Evolutionary conservation across 768 basidiomycete species (phyloP), one percentile per base, ranked within the genome.

Genomic region (Phylloporus arenicola): DNA sequence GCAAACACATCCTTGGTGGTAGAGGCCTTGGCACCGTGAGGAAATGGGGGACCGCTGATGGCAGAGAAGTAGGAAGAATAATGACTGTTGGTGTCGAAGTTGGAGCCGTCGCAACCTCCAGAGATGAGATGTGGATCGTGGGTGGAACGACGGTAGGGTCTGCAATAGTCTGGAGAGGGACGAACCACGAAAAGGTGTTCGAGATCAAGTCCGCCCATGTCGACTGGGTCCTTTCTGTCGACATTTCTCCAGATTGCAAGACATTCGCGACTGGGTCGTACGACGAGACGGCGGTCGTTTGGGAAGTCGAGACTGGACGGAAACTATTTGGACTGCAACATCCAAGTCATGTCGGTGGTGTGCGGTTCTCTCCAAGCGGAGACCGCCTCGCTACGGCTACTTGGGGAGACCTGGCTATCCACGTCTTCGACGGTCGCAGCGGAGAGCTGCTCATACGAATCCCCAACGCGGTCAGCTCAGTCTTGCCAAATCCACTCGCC

Each of bases 221-320:
- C 11, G 45, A 52, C 39, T 47, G 46, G 52, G 47, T 48, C 29
- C 42, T 43, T 14, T 31, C 42, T 13, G 43, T 53, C 30, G 52
- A 53, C 29, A 25, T 53, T 20, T 53, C 52, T 6, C 52, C 46
- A 5, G 47, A 48, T 24, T 43, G 20, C 27, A 47, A 38, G 43
- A 48, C 43, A 8, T 48, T 53, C 24, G 52, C 31, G n/a, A 48
- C 52, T 6, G 52, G 42, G 25, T 53, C 52, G 8, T 43, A 39
- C 27, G 51, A 52, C 31, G 37, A 51, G 39, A 45, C 50, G 4
- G 51, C 24, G 2, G 45, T 30, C 17, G 10, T 52, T 8, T 52
- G 51, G 51, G 47, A 52, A 1, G 10, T 52, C 3, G 11, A 2
- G 13, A 54, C 47, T 5, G 51, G 42, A 6, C 16, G 27, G 16